These are phyloP conservation scores for Picocystis sp. DNA, from an alignment of 163 green algal species.

Conservation along the genomic window DNA sequence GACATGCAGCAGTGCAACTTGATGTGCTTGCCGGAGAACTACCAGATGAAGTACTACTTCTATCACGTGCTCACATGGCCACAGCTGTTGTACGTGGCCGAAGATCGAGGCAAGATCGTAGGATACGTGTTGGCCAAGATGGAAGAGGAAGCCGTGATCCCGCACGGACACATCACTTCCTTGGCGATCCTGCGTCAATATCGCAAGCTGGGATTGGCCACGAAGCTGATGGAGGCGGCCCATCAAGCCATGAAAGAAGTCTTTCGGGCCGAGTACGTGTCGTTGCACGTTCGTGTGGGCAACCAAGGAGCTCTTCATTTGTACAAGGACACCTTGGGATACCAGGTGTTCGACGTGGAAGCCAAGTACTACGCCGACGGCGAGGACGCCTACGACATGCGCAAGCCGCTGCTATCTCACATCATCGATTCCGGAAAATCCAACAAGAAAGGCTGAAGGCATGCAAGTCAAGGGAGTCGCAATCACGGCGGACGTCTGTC, in stretches of 20 bases:
- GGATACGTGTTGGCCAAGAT: constrained; percentile 93
- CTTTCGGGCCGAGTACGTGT: constrained; percentile 83
- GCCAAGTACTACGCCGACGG: constrained; percentile 94
- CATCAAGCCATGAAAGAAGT: constrained; percentile 83
- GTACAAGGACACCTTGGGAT: constrained; percentile 85
- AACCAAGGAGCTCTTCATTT: constrained; percentile 90
- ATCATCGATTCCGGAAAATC: no score
- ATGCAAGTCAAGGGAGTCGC: no score
- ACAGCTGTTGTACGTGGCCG: constrained; percentile 90
- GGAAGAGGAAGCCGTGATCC: constrained; percentile 10
- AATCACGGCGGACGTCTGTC: no score
- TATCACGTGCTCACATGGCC: constrained; percentile 98
- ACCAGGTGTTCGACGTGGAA: constrained; percentile 83
- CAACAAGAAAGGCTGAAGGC: no score
- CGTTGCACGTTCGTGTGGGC: constrained; percentile 85
- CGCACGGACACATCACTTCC: constrained; percentile 90
- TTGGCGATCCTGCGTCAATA: constrained; percentile 80
- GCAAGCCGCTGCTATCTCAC: constrained; percentile 27
- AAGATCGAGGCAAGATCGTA: constrained; percentile 89
- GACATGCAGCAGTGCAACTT: constrained; percentile 95
- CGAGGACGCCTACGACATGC: constrained; percentile 96
- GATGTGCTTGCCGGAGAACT: constrained; percentile 94
- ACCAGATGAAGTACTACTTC: constrained; percentile 99
- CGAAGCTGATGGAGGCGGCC: constrained; percentile 81
- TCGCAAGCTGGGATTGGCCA: constrained; percentile 89